Conservation (phyloP, 1,139 yeast genomes). For the Debaryomyces udenii region DNA sequence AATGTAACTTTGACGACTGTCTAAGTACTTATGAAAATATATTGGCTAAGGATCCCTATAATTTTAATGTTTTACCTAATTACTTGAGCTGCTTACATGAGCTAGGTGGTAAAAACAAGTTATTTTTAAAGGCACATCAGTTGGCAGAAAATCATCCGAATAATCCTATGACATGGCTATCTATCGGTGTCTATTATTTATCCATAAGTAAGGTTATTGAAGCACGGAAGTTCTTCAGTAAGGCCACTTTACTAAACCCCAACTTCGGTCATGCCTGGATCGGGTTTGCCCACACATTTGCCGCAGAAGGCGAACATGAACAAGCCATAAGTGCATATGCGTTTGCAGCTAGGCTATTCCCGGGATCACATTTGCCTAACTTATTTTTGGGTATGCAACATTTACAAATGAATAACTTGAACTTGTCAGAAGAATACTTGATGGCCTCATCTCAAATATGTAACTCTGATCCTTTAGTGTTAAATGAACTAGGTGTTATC, state of each 20-base stretch:
- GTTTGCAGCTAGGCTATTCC: conserved; percentile 90
- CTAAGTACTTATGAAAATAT: conserved; percentile 70
- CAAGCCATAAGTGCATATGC: conserved; percentile 98
- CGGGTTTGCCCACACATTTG: conserved; percentile 98
- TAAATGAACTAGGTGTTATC: conserved; percentile 92
- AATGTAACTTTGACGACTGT: conserved; percentile 81
- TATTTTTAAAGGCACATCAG: conserved; percentile 82
- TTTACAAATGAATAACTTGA: conserved; percentile 79
- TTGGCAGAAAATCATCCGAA: conserved; percentile 85
- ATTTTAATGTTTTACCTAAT: conserved; percentile 73
- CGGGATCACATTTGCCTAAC: conserved; percentile 92
- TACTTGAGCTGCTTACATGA: conserved; percentile 88
- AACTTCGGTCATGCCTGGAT: conserved; percentile 97
- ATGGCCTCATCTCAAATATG: conserved; percentile 76
- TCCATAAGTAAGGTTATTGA: conserved; percentile 74
- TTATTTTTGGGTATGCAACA: conserved; percentile 96
- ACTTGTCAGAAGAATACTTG: conserved; percentile 85
- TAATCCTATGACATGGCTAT: conserved; percentile 85
- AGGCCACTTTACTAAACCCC: conserved; percentile 87
- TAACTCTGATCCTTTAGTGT: conserved; percentile 78
- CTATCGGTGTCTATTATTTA: conserved; percentile 89
- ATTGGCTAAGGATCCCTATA: conserved; percentile 65
- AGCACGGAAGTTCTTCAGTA: conserved; percentile 85
- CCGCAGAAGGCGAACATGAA: conserved; percentile 97
- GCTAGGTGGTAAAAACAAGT: conserved; percentile 76